Evolutionary conservation across 345 rosid genomes (phyloP).

Genomic region (Cardamine chenopodiifolia): DNA sequence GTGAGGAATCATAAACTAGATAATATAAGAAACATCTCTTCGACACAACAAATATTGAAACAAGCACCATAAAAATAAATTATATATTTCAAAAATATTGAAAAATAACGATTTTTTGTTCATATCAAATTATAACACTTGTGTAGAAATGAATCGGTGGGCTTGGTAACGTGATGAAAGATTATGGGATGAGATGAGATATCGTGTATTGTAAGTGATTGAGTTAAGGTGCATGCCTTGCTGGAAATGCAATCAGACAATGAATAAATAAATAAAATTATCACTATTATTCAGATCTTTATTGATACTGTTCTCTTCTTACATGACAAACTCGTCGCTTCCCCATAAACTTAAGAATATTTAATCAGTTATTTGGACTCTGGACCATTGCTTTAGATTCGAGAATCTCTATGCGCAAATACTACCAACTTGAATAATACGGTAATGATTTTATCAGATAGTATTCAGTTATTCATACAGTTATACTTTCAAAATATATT

Average conservation of each 20-base stretch:
- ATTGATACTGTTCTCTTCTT: conserved; percentile 31
- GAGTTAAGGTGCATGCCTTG: conserved; percentile 9
- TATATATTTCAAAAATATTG: too few species aligned
- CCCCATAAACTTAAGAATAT: conserved; percentile 24
- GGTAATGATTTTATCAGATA: not conserved
- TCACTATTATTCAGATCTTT: conserved; percentile 26
- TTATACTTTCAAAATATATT: not conserved
- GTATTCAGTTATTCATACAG: not conserved
- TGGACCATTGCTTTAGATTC: conserved; percentile 30
- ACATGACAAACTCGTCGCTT: conserved; percentile 36
- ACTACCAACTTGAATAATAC: conserved; percentile 10
- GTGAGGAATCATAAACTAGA: too few species aligned
- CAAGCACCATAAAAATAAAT: not conserved
- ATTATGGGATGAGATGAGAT: not conserved
- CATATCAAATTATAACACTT: not conserved
- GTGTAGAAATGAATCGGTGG: too few species aligned
- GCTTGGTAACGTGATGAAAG: conserved; percentile 10
- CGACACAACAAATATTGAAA: not conserved
- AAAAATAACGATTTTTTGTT: too few species aligned
- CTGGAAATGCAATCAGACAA: conserved; percentile 27
- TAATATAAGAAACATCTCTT: not conserved
- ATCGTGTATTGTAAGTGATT: conserved; percentile 10
- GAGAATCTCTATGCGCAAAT: conserved; percentile 30
- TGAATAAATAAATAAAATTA: not conserved
- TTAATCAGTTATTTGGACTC: conserved; percentile 18